Evolutionary conservation across 2,329 filamentous ascomycete species (phyloP), one percentile per base, ranked within the genome.

Genomic region (Colletotrichum agaves): DNA sequence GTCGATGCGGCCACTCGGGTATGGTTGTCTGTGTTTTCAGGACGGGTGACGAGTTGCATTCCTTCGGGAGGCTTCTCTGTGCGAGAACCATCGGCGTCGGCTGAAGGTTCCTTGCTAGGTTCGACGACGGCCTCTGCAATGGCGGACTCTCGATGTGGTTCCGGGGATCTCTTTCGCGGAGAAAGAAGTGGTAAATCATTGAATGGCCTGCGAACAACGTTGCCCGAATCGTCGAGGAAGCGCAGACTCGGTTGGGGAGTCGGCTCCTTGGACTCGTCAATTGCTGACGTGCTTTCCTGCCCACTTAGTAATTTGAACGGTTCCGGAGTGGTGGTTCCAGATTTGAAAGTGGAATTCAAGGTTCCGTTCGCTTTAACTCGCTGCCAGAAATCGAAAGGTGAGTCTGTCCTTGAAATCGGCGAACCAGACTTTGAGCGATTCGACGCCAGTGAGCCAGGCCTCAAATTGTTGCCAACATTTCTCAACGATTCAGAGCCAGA

Each of bases 191-290:
- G 72, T 2, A 69, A 69, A 39, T 83, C 79, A 3, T 79, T 76
- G 61, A 87, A 87, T 2, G 84, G 85, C 52, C 75, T 78, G 12
- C 82, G 80, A 17, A 82, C 58, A 2, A 86, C 65, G 33, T 74
- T 80, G 0, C 84, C 83, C 3, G 75, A 74, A 27, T 78, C 75
- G 3, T 79, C 81, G 47, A 85, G 73, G 3, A 84, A 71, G 5
- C 79, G 61, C 21, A 65, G 15, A 15, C 61, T 70, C 4, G 35
- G 49, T 6, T 62, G 59, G 4, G 47, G 10, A 41, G 60, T 47
- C 12, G 66, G 59, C 17, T 60, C 65, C 10, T 58, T 55, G 33
- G 58, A 33, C n/a, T 33, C 19, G 11, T 49, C 65, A 10, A n/a
- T n/a, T 10, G 46, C 17, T 15, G 15, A 17, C 11, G 17, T 33